These are phyloP conservation scores for Trichosporon faecale DNA, from an alignment of 1,284 basidiomycete species.

Conservation along the genomic window DNA sequence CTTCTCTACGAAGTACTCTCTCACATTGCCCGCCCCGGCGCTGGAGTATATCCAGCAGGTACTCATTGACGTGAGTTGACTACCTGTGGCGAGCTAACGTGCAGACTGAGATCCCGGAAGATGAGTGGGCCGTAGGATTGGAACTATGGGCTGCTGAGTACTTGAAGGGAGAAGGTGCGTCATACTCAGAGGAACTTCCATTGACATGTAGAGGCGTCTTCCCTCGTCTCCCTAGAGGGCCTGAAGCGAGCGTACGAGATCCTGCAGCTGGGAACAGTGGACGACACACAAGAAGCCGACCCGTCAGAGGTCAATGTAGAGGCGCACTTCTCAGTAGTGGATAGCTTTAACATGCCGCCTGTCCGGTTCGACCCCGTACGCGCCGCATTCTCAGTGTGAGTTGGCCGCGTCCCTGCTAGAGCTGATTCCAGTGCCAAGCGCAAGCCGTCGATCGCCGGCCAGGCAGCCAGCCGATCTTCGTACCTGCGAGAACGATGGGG, in stretches of 20 bases:
- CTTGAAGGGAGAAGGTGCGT: constrained; percentile 81
- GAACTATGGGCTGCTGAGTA: constrained; percentile 84
- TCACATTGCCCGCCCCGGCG: constrained; percentile 49
- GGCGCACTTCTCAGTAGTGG: constrained; percentile 75
- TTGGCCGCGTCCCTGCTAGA: neutral
- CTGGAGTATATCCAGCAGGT: constrained; percentile 50
- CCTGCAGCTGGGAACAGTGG: constrained; percentile 63
- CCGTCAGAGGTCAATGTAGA: constrained; percentile 74
- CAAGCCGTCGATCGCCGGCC: constrained; percentile 67
- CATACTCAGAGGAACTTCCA: too few species aligned
- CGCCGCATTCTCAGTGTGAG: constrained; percentile 36
- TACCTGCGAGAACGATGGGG: constrained; percentile 77
- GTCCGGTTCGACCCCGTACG: constrained; percentile 84
- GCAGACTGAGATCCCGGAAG: constrained; percentile 64
- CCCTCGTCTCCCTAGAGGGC: constrained; percentile 52
- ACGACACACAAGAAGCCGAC: constrained; percentile 56
- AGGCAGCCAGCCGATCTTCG: constrained; percentile 70
- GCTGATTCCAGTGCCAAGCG: constrained; percentile 49
- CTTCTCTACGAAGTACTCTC: constrained; percentile 53
- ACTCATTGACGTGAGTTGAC: constrained; percentile 39
- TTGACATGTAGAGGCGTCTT: constrained; percentile 31
- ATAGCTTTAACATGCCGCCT: constrained; percentile 90
- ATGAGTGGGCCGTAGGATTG: constrained; percentile 59
- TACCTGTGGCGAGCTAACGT: neutral
- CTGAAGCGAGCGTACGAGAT: constrained; percentile 77